Conservation (phyloP, 306 rosid species). For the Senna siamea region DNA sequence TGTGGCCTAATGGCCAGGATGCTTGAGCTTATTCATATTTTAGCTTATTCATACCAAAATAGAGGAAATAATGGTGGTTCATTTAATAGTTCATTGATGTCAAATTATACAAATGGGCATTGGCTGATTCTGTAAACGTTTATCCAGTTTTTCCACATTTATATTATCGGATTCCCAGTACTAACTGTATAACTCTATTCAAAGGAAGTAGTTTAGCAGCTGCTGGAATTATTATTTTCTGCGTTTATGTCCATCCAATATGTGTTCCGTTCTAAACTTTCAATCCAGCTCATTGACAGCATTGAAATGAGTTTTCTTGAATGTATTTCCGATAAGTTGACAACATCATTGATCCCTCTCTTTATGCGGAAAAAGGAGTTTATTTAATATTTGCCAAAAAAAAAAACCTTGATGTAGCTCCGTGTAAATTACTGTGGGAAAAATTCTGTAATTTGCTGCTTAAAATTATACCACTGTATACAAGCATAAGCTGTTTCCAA, state of each 20-base stretch:
- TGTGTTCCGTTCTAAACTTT: background rate
- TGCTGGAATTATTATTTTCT: background rate
- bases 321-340: background rate
- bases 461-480: background rate
- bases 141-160: background rate
- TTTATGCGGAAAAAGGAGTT: background rate
- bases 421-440: background rate
- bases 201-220: background rate
- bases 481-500: background rate
- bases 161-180: background rate
- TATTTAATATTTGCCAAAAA: background rate
- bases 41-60: background rate
- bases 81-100: background rate
- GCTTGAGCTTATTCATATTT: background rate
- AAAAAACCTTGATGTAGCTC: background rate
- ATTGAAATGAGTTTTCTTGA: conserved; percentile 8
- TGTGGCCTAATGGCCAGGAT: background rate
- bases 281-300: background rate
- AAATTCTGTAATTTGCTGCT: background rate
- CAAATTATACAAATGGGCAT: background rate
- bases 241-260: background rate
- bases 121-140: background rate
- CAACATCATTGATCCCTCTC: background rate
- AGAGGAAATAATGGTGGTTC: background rate
- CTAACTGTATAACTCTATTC: background rate